phyloP scores from a whole-genome alignment of 257 asterid species.

The Nicotiana paniculata region DNA sequence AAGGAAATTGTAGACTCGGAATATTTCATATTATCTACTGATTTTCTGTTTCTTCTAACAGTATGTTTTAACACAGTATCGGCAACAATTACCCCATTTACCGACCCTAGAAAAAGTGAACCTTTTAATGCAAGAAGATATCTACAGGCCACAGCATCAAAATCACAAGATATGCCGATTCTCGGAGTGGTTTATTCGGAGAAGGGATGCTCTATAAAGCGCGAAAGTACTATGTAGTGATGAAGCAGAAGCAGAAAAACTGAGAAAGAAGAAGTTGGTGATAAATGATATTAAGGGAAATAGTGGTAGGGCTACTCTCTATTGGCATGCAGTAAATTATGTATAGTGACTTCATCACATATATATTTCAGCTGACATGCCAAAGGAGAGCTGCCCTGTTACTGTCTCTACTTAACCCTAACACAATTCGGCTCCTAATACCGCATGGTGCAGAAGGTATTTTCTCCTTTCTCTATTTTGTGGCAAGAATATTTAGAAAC shows the following conservation, averaged over 20 bases:
- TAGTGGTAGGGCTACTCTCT: conserved; percentile 35
- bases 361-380: conserved; percentile 19
- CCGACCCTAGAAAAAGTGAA: background rate
- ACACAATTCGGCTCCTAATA: background rate
- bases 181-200: conserved; percentile 27
- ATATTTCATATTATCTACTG: too few species aligned
- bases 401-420: background rate
- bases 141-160: background rate
- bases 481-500: background rate
- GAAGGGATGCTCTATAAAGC: conserved; percentile 2
- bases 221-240: background rate
- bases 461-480: background rate
- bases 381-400: conserved; percentile 37
- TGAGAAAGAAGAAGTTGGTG: background rate
- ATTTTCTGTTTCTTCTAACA: too few species aligned
- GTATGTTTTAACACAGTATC: too few species aligned
- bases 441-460: background rate
- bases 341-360: too few species aligned
- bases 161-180: conserved; percentile 31
- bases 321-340: conserved; percentile 26
- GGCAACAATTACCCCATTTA: conserved; percentile 17
- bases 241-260: background rate
- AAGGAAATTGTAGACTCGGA: too few species aligned
- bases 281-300: conserved; percentile 19
- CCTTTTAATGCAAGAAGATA: background rate